Base-by-base conservation (phyloP, 208 protist species). In the Trypanosoma congolense region DNA sequence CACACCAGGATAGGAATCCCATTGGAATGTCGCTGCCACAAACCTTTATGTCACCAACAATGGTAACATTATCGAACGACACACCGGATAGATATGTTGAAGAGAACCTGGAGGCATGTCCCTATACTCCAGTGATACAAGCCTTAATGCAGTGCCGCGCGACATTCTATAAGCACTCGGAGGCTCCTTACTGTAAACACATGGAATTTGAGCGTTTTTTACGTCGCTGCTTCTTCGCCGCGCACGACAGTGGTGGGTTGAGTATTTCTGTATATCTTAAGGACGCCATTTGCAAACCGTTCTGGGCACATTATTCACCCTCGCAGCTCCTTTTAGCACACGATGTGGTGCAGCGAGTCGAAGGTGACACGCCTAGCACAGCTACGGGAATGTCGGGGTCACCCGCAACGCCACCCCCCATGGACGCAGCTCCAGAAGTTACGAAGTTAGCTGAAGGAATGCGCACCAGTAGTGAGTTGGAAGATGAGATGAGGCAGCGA, bases 151-250 rank as follows among this genome's bases (percentile, higher is more conserved):
- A 66, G 2, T 66, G 50, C 46, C 29, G 51, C 1, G n/a, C 33
- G 5, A 44, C 49, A 35, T 66, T 66, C 29, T 66, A 46, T 26
- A 30, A 58, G 6, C 51, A 53, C 25, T 21, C 51, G 2, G 44
- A 30, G 26, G 30, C 35, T 10, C 25, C n/a, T 50, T 1, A 31
- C 22, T 66, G 38, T 36, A 57, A 54, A 33, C 60, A 66, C 9
- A 22, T 66, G 41, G 60, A 59, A 25, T 66, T 66, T 66, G 60
- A 66, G 33, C 43, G 44, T 29, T 24, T 66, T 33, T 22, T 66
- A 18, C 40, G 52, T 0, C 60, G 24, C 26, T 57, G 42, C 31
- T 59, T 54, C 12, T 59, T 57, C 24, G 60, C 29, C 3, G 51
- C 51, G 19, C 60, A 66, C 33, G 44, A 43, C 10, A 3, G 28